Evolutionary conservation across 306 rosid species (phyloP).

Genomic region (Quercus ilex): DNA sequence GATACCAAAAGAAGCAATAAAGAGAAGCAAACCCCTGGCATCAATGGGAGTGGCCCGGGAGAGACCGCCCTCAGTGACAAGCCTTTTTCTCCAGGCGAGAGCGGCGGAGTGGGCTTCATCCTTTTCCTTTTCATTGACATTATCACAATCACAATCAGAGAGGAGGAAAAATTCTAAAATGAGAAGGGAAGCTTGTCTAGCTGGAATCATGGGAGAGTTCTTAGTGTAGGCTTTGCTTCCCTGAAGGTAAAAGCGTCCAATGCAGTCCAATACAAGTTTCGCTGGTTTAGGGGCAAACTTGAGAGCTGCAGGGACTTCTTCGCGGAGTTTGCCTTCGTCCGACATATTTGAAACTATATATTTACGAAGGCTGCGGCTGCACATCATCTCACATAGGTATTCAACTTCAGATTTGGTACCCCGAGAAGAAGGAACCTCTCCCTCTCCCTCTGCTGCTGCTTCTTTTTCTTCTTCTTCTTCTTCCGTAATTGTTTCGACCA

Average conservation of each 20-base stretch:
- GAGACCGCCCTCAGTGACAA: conserved; percentile 45
- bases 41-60: conserved; percentile 39
- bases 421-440: not conserved
- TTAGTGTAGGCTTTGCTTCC: conserved; percentile 48
- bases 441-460: not conserved
- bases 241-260: conserved; percentile 56
- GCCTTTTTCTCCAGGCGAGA: conserved; percentile 50
- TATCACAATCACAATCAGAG: conserved; percentile 19
- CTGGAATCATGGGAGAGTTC: conserved; percentile 40
- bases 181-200: conserved; percentile 45
- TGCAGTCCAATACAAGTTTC: conserved; percentile 51
- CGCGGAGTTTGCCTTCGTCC: conserved; percentile 22
- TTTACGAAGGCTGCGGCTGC: conserved; percentile 50
- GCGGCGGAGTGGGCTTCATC: conserved; percentile 37
- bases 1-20: conserved; percentile 48
- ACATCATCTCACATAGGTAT: conserved; percentile 41
- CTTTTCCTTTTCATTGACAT: conserved; percentile 17
- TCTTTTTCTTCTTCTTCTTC: too few species aligned
- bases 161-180: conserved; percentile 46
- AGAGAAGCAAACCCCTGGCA: conserved; percentile 58
- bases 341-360: conserved; percentile 31
- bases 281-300: conserved; percentile 42
- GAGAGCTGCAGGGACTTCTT: conserved; percentile 39
- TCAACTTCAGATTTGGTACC: conserved; percentile 17
- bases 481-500: not conserved